Percentiles rank a stretch among this genome's conserved stretches.
Evolutionary conservation across 2,329 filamentous ascomycete species (phyloP).

Genomic region (Dothistroma septosporum): DNA sequence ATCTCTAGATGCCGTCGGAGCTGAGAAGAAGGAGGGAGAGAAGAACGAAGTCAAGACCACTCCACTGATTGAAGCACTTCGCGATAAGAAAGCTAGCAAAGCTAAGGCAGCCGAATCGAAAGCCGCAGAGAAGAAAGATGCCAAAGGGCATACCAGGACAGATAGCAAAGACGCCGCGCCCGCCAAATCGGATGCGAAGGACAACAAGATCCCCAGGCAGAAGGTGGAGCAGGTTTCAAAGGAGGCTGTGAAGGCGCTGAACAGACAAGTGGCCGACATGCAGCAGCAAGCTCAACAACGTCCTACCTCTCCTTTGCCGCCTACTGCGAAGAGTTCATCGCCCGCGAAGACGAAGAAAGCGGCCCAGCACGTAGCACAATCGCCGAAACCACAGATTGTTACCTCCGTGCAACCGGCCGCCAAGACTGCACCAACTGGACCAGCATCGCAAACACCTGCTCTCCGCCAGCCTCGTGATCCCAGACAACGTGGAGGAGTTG

Average conservation of each 20-base stretch:
- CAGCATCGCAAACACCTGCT: constrained; percentile 24
- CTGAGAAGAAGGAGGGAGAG: constrained; percentile 43
- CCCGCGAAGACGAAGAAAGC: constrained; percentile 29
- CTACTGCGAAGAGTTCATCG: constrained; percentile 33
- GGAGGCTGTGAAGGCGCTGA: constrained; percentile 58
- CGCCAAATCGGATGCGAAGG: constrained; percentile 28
- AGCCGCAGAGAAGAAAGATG: constrained; percentile 33
- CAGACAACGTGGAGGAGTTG: constrained; percentile 29
- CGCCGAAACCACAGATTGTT: constrained; percentile 34
- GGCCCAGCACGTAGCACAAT: constrained; percentile 10
- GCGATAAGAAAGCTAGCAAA: constrained; percentile 54
- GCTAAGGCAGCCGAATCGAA: constrained; percentile 29
- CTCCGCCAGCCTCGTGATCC: constrained; percentile 20
- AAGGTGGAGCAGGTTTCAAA: constrained; percentile 32
- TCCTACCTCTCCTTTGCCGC: constrained; percentile 18
- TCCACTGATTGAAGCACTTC: constrained; percentile 82
- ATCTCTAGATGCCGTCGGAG: constrained; percentile 49
- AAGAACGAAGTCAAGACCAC: constrained; percentile 70
- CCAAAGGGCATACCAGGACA: constrained; percentile 31
- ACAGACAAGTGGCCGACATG: constrained; percentile 40
- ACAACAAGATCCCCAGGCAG: constrained; percentile 34
- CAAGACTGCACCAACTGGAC: constrained; percentile 46
- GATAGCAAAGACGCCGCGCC: constrained; percentile 30
- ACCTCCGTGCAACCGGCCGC: constrained; percentile 34
- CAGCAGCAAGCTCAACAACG: constrained; percentile 23